Conservation (phyloP, 345 rosid genomes). For the Eucalyptus pauciflora region DNA sequence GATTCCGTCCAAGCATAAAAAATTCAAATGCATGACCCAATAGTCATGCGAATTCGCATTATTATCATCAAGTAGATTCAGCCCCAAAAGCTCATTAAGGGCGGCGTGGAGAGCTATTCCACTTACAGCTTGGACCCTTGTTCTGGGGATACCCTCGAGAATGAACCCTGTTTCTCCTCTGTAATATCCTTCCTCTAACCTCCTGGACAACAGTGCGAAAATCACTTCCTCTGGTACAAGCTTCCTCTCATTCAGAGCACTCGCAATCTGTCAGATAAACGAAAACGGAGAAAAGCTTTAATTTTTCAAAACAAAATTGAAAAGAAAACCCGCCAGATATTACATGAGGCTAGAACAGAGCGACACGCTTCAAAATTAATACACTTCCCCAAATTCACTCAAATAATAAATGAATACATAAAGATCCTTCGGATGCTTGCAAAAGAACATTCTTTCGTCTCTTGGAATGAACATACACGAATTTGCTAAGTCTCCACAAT, state of each 20-base stretch:
- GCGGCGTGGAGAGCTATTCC: not conserved
- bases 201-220: slow-evolving; percentile 67
- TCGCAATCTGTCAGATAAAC: slow-evolving; percentile 17
- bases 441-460: not conserved
- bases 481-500: not conserved
- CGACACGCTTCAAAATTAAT: not conserved
- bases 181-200: slow-evolving; percentile 74
- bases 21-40: not conserved
- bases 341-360: not conserved
- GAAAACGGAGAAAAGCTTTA: not conserved
- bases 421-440: not conserved
- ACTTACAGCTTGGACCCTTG: slow-evolving; percentile 70
- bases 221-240: slow-evolving; percentile 67
- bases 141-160: slow-evolving; percentile 89
- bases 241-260: slow-evolving; percentile 61
- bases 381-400: not conserved
- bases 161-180: slow-evolving; percentile 89
- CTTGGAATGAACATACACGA: not conserved
- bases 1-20: not conserved
- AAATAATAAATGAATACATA: not conserved
- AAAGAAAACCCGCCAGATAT: not conserved
- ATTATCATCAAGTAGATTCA: not conserved
- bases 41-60: not conserved
- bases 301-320: not conserved
- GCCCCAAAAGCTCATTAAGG: not conserved